phyloP scores from a whole-genome alignment of 1,284 basidiomycete species.

The Ustilago cynodontis region DNA sequence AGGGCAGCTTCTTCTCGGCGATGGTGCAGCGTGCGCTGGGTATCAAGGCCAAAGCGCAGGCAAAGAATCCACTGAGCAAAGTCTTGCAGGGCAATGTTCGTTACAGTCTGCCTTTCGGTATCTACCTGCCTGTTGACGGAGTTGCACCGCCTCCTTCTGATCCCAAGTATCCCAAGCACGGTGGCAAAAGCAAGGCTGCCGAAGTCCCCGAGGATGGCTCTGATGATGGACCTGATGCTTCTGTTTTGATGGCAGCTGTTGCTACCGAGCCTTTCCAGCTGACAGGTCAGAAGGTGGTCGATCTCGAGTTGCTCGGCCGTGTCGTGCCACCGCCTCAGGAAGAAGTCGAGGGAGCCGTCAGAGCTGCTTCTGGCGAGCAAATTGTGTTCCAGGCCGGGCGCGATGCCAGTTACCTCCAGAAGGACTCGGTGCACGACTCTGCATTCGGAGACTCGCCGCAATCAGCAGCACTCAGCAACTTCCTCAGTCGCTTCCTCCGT shows the following conservation, averaged over 20 bases:
- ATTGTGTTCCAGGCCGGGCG: constrained; percentile 3
- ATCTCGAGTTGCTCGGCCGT: constrained; percentile 50
- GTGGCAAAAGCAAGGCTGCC: constrained; percentile 15
- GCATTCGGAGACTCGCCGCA: constrained; percentile 42
- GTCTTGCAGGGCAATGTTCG: constrained; percentile 57
- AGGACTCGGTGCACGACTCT: not conserved
- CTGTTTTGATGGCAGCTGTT: constrained; percentile 60
- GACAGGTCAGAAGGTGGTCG: constrained; percentile 53
- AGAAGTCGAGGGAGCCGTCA: not conserved
- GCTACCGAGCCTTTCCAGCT: constrained; percentile 61
- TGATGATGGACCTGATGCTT: constrained; percentile 23
- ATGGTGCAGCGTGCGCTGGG: constrained; percentile 55
- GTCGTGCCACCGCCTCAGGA: constrained; percentile 59
- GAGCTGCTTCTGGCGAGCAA: not conserved
- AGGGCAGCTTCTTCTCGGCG: constrained; percentile 12
- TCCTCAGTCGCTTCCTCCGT: constrained; percentile 61
- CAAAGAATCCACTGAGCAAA: constrained; percentile 60
- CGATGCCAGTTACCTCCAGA: not conserved
- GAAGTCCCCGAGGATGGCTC: not conserved
- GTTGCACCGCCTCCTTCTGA: constrained; percentile 7
- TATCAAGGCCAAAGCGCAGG: constrained; percentile 58
- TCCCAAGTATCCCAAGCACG: constrained; percentile 34
- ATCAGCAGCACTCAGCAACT: constrained; percentile 59
- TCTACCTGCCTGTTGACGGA: constrained; percentile 54
- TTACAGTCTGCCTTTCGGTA: constrained; percentile 63